Percentiles rank a stretch among this genome's conserved stretches.
phyloP scores from a whole-genome alignment of 257 asterid species.

The Scutellaria galericulata region DNA sequence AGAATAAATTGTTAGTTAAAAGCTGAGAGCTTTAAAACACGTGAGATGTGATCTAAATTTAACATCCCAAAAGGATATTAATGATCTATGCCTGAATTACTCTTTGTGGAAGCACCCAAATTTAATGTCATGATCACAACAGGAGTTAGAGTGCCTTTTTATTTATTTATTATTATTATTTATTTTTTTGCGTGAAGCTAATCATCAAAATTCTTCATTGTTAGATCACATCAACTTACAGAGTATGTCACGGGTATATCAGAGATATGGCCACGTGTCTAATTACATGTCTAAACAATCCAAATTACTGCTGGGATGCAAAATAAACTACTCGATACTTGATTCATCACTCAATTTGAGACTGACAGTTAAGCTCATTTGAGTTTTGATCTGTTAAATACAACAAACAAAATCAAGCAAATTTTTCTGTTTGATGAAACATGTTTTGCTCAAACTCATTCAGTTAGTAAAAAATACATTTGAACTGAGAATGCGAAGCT shows the following conservation, averaged over 20 bases:
- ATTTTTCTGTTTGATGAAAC: not conserved
- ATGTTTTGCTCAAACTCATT: not conserved
- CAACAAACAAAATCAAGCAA: not conserved
- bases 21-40: constrained; percentile 5
- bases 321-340: not conserved
- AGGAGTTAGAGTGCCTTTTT: not conserved
- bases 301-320: not conserved
- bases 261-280: constrained; percentile 1
- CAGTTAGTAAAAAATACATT: not conserved
- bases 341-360: not conserved
- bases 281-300: not conserved
- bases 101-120: not conserved
- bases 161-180: too few species aligned
- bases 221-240: not conserved
- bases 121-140: not conserved
- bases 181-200: not conserved
- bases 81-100: not conserved
- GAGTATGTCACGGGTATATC: constrained; percentile 1
- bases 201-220: constrained; percentile 6
- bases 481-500: not conserved
- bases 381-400: not conserved
- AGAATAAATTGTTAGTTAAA: not conserved
- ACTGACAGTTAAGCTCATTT: not conserved
- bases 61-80: not conserved
- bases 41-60: not conserved